Conservation (phyloP, 495 filamentous ascomycete genomes). For the Pseudevernia furfuracea region DNA sequence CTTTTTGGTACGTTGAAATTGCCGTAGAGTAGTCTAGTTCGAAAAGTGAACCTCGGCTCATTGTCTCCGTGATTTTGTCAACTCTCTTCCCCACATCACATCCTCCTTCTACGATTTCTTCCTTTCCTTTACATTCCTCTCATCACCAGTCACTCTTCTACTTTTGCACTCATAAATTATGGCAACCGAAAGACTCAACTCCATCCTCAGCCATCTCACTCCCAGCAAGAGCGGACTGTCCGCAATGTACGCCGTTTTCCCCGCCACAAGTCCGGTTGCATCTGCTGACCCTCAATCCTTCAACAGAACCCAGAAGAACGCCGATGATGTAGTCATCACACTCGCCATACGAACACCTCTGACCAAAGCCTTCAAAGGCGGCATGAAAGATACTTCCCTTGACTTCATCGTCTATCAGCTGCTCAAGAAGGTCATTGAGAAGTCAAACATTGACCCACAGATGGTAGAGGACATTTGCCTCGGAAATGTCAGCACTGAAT, state of each 20-base stretch:
- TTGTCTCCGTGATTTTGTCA: conserved; percentile 4
- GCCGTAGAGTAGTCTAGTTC: not conserved
- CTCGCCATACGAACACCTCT: conserved; percentile 71
- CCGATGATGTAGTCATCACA: conserved; percentile 94
- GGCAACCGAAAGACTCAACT: conserved; percentile 78
- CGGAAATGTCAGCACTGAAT: conserved; percentile 62
- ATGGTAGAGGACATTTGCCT: conserved; percentile 87
- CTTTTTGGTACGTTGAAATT: not conserved
- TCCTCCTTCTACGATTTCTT: not conserved
- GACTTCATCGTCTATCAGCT: conserved; percentile 77
- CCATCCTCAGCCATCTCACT: conserved; percentile 79
- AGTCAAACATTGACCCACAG: conserved; percentile 70
- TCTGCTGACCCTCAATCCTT: conserved; percentile 13
- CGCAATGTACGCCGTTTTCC: conserved; percentile 57
- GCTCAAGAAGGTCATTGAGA: conserved; percentile 64
- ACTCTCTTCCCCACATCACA: conserved; percentile 10
- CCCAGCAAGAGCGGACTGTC: conserved; percentile 58
- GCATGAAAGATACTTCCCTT: conserved; percentile 89
- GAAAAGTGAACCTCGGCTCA: conserved; percentile 13
- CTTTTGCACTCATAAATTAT: conserved; percentile 36
- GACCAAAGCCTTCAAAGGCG: conserved; percentile 71
- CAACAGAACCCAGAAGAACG: conserved; percentile 80
- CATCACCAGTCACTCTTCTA: not conserved
- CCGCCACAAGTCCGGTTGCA: conserved; percentile 3
- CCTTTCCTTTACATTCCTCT: not conserved